phyloP scores from a whole-genome alignment of 1,284 basidiomycete genomes.

The Cryptococcus floricola region DNA sequence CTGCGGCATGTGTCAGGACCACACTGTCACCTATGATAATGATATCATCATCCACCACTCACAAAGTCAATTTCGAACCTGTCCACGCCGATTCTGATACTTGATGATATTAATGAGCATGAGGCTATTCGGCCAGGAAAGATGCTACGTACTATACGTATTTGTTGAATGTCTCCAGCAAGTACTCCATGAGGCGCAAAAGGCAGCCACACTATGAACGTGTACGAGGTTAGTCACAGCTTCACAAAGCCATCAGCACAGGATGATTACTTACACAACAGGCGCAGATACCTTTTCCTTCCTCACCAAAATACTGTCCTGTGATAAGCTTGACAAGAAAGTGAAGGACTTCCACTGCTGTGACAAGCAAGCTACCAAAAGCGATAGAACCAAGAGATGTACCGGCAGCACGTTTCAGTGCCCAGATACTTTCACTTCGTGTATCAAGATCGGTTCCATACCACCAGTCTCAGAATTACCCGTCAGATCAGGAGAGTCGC shows the following conservation, averaged over 20 bases:
- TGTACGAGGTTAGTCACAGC: neutral
- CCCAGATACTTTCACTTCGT: slow-evolving; percentile 51
- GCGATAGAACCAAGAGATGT: slow-evolving; percentile 82
- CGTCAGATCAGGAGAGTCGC: neutral
- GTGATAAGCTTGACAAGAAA: slow-evolving; percentile 56
- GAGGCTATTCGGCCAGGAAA: neutral
- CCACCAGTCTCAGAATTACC: slow-evolving; percentile 3
- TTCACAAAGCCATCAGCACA: neutral
- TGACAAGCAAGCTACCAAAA: slow-evolving; percentile 84
- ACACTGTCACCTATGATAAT: too few species aligned
- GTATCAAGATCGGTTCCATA: slow-evolving; percentile 1
- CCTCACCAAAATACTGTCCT: neutral
- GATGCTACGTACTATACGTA: slow-evolving; percentile 10
- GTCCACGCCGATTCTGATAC: slow-evolving; percentile 8
- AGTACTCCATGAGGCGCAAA: neutral
- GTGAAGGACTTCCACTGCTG: slow-evolving; percentile 70
- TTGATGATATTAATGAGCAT: neutral
- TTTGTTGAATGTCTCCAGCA: slow-evolving; percentile 12
- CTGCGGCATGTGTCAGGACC: neutral
- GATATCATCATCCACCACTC: neutral
- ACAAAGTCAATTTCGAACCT: slow-evolving; percentile 4
- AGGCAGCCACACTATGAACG: slow-evolving; percentile 1
- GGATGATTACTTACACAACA: slow-evolving; percentile 1
- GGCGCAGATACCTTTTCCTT: neutral
- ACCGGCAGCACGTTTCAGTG: slow-evolving; percentile 73